Evolutionary conservation across 257 asterid genomes (phyloP).

Genomic region (Cruciata laevipes): DNA sequence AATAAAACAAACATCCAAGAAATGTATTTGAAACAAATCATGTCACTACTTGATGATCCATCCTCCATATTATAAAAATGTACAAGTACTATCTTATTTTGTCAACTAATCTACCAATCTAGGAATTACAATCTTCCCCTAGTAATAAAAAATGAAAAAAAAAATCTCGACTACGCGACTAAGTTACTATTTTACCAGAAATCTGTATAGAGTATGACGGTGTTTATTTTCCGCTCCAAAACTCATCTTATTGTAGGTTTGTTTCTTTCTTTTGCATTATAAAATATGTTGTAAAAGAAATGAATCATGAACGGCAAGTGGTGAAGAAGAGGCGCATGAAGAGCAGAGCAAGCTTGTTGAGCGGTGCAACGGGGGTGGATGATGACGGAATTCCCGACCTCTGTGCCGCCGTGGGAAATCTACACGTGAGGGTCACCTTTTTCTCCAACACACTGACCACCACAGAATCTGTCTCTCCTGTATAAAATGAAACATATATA

Average conservation of each 20-base stretch:
- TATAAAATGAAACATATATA: not conserved
- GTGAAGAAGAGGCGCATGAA: conserved; percentile 31
- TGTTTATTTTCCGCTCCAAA: not conserved
- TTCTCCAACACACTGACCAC: conserved; percentile 64
- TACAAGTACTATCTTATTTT: conserved; percentile 3
- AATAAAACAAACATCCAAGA: not conserved
- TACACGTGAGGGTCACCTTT: conserved; percentile 62
- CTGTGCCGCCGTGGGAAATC: conserved; percentile 17
- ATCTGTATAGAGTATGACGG: not conserved
- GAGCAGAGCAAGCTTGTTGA: conserved; percentile 26
- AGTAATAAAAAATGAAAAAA: not conserved
- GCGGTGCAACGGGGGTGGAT: conserved; percentile 17
- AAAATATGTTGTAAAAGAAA: not conserved
- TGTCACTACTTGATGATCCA: not conserved
- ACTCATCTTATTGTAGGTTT: not conserved
- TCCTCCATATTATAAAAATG: not conserved
- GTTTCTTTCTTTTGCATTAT: not conserved
- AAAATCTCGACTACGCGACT: not conserved
- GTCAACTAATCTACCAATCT: conserved; percentile 1
- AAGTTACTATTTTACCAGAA: not conserved
- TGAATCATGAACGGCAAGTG: conserved; percentile 25
- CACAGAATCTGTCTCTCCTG: conserved; percentile 75
- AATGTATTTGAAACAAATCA: not conserved
- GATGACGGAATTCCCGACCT: conserved; percentile 15
- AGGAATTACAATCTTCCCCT: not conserved